Base-by-base conservation (phyloP, 306 rosid species). In the Quercus suber region DNA sequence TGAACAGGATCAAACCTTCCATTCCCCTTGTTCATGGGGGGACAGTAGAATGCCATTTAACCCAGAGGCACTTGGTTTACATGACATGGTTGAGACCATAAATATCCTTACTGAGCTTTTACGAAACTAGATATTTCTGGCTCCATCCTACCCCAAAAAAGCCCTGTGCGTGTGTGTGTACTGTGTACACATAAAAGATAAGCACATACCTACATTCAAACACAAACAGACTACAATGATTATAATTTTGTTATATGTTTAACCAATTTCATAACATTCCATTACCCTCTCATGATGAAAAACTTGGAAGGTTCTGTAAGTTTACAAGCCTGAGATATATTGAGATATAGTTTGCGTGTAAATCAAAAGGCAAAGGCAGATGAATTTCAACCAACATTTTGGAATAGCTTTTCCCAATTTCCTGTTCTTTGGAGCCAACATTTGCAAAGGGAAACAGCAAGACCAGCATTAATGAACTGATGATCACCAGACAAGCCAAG, bases 371-470 rank as follows among this genome's bases (percentile, higher is more conserved):
- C 57, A 51, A 69, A 73, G 58, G 49, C 5, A 80, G 31, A 30
- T 68, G 64, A 76, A 55, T 63, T 69, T 78, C 75, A 53, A 87
- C 89, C 73, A 79, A 89, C 92, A 33, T 87, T 84, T 83, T 84
- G 82, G 79, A 78, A 78, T 13, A 76, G 25, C 75, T 75, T 87
- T 64, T 81, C 89, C 94, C 89, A 88, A 75, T 92, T 89, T 69
- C 97, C 95, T 14, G 91, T 90, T 84, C 89, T 89, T 78, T 89
- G 93, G 78, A 89, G 97, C 97, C 97, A 92, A 81, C 92, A 89
- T 83, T 83, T 89, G 74, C 86, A 90, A 28, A 92, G 95, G 73
- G 97, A 86, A 73, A 90, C 89, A 55, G 93, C 92, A 73, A 92
- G 97, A 84, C 95, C 90, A 73, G 94, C 94, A 78, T 90, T 92